Conservation (phyloP, 225 moss, liverwort and hornwort species). For the Thuidium tamariscinum region DNA sequence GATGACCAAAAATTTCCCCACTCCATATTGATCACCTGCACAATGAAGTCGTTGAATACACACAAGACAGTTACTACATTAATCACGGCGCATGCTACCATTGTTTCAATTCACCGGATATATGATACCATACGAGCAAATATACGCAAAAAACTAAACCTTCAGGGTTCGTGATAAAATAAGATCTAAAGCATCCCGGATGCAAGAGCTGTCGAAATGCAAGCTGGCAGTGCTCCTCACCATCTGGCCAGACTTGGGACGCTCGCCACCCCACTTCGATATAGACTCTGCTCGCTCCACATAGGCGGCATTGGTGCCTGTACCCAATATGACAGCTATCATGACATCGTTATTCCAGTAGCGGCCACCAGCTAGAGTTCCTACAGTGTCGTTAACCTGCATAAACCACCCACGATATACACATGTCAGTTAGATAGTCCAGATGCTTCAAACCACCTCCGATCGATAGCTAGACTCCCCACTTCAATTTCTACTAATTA, state of each 20-base stretch:
- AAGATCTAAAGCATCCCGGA: neutral
- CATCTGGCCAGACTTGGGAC: slow-evolving; percentile 49
- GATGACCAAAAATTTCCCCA: slow-evolving; percentile 65
- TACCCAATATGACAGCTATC: slow-evolving; percentile 76
- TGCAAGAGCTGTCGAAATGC: neutral
- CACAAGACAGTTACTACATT: neutral
- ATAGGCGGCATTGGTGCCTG: slow-evolving; percentile 77
- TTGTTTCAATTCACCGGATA: neutral
- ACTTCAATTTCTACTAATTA: neutral
- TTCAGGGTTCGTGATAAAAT: neutral
- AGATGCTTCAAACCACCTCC: neutral
- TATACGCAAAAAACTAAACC: neutral
- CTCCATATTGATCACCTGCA: slow-evolving; percentile 61
- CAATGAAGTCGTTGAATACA: neutral
- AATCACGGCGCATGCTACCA: neutral
- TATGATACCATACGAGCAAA: neutral
- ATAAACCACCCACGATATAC: slow-evolving; percentile 12
- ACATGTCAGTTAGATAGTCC: neutral
- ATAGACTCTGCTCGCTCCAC: slow-evolving; percentile 63
- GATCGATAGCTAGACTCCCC: neutral
- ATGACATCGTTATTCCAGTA: slow-evolving; percentile 75
- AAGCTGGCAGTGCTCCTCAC: slow-evolving; percentile 4
- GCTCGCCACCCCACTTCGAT: slow-evolving; percentile 47
- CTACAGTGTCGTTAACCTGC: slow-evolving; percentile 70
- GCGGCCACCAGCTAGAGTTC: slow-evolving; percentile 74